Evolutionary conservation across 2,329 filamentous ascomycete genomes (phyloP).

Genomic region (Fusarium humuli): DNA sequence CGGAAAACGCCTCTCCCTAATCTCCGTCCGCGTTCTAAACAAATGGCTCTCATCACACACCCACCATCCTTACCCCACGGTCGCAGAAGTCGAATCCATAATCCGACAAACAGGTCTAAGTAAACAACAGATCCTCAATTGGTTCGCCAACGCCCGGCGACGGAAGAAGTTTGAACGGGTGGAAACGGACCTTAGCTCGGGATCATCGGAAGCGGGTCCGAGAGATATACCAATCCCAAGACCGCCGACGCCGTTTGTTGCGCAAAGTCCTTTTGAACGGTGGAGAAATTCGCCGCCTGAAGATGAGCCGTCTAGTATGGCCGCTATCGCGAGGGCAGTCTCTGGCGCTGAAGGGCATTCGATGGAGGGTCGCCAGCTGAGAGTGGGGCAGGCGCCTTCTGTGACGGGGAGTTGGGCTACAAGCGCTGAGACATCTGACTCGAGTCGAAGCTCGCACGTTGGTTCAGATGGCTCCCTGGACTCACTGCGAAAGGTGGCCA

Average conservation of each 20-base stretch:
- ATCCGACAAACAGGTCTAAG: conserved; percentile 80
- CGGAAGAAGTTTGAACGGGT: conserved; percentile 68
- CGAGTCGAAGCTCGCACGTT: neutral
- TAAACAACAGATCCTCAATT: conserved; percentile 84
- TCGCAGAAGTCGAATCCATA: conserved; percentile 81
- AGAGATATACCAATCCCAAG: neutral
- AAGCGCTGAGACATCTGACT: conserved; percentile 10
- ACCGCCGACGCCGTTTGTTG: conserved; percentile 61
- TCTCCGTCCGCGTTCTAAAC: conserved; percentile 32
- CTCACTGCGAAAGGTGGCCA: neutral
- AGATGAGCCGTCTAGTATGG: conserved; percentile 48
- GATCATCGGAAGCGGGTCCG: neutral
- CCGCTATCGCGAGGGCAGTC: conserved; percentile 47
- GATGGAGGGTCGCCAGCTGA: fast-evolving
- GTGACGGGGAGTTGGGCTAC: conserved; percentile 32
- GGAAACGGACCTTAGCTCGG: neutral
- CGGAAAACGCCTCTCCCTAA: conserved; percentile 31
- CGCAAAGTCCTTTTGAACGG: conserved; percentile 47
- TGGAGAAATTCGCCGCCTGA: conserved; percentile 51
- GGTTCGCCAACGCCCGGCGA: conserved; percentile 86
- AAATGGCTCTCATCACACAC: conserved; percentile 79
- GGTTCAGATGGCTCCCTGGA: neutral
- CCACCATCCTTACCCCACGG: conserved; percentile 83
- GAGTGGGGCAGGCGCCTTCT: neutral
- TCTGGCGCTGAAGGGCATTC: conserved; percentile 18